These are phyloP conservation scores for Paecilomyces fulvus DNA, from an alignment of 2,329 filamentous ascomycete genomes.

Conservation along the genomic window DNA sequence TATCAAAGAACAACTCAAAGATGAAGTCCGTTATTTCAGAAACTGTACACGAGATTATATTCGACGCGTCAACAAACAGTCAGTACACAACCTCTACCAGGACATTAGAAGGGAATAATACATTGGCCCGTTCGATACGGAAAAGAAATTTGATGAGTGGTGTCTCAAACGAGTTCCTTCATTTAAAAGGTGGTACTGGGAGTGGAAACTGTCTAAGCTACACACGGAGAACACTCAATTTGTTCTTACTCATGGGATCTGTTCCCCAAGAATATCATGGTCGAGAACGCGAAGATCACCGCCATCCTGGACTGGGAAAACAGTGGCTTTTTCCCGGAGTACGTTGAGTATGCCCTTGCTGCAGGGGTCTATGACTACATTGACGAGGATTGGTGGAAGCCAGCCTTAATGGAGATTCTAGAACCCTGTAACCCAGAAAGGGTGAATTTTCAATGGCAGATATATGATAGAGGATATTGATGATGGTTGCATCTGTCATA, in stretches of 20 bases:
- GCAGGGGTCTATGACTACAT: neutral
- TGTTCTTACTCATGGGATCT: neutral
- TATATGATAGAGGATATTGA: constrained; percentile 1
- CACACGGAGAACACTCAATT: neutral
- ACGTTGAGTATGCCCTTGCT: constrained; percentile 5
- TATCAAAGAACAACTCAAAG: neutral
- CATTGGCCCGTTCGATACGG: neutral
- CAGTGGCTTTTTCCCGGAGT: constrained; percentile 6
- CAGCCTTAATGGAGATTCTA: constrained; percentile 4
- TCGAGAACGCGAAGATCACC: neutral
- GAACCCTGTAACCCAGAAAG: neutral
- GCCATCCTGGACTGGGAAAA: constrained; percentile 7
- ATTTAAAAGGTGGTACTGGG: neutral
- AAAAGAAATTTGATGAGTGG: neutral
- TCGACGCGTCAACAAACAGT: neutral
- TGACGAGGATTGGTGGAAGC: constrained; percentile 5
- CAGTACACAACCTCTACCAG: neutral
- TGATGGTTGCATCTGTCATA: neutral
- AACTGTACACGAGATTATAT: neutral
- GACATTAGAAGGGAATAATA: neutral
- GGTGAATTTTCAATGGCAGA: neutral
- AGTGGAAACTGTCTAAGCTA: neutral
- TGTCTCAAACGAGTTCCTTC: neutral
- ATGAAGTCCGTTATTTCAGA: neutral
- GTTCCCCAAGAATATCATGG: neutral